Conservation (phyloP, 306 rosid genomes). For the Dicorynia guianensis region DNA sequence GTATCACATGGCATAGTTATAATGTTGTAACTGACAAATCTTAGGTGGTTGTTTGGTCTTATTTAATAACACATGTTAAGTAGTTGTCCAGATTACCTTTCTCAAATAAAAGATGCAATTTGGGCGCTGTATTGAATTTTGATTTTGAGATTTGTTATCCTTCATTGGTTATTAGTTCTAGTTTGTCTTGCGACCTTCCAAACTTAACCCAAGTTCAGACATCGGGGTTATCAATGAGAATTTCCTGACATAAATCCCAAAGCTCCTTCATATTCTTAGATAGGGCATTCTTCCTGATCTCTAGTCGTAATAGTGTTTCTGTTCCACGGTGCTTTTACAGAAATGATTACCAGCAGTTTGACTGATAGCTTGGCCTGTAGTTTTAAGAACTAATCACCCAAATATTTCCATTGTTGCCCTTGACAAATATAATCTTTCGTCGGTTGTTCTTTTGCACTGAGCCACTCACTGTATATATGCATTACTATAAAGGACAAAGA, state of each 20-base stretch:
- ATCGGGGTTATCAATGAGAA: slow-evolving; percentile 79
- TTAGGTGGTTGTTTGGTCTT: slow-evolving; percentile 25
- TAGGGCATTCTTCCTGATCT: slow-evolving; percentile 44
- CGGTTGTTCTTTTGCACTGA: not conserved
- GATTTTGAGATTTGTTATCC: not conserved
- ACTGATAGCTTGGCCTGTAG: not conserved
- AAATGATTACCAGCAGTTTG: not conserved
- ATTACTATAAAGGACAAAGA: not conserved
- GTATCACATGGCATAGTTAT: not conserved
- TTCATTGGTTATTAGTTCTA: not conserved
- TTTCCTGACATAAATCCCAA: slow-evolving; percentile 70
- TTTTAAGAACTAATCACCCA: not conserved
- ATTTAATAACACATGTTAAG: not conserved
- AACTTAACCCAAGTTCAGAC: slow-evolving; percentile 72
- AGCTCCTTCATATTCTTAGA: slow-evolving; percentile 76
- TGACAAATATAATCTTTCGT: not conserved
- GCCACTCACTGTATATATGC: slow-evolving; percentile 9
- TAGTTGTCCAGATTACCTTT: slow-evolving; percentile 24
- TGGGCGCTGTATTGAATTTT: not conserved
- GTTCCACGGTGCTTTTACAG: slow-evolving; percentile 6
- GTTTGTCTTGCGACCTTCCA: slow-evolving; percentile 9
- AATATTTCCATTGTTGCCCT: not conserved
- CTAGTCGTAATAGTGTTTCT: not conserved
- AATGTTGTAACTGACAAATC: not conserved
- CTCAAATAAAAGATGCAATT: slow-evolving; percentile 4